Evolutionary conservation across 805 yeast species (phyloP).

Genomic region (Wickerhamomyces queroliae): DNA sequence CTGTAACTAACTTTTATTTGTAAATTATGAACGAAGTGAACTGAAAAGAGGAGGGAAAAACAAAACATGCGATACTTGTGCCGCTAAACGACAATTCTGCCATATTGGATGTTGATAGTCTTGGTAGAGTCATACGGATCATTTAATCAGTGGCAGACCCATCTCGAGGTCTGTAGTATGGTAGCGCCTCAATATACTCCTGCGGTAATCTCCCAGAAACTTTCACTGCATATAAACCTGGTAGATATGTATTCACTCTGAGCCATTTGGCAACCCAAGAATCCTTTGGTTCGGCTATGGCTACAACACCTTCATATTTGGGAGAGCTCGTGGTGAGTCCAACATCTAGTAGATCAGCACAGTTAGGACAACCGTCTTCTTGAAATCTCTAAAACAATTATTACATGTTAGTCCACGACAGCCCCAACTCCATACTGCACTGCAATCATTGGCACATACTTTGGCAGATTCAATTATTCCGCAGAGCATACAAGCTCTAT

Average conservation of each 20-base stretch:
- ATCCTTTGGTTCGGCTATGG: conserved; percentile 74
- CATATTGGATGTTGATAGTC: neutral
- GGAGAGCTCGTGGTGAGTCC: conserved; percentile 93
- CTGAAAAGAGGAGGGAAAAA: too few relatives aligned
- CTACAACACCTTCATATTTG: conserved; percentile 91
- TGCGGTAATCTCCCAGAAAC: conserved; percentile 89
- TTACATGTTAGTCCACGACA: neutral
- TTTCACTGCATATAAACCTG: conserved; percentile 91
- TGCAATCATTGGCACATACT: too few relatives aligned
- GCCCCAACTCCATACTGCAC: neutral
- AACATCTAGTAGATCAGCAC: conserved; percentile 81
- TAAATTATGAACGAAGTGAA: too few relatives aligned
- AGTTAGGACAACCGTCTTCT: conserved; percentile 90
- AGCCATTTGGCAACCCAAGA: conserved; percentile 98
- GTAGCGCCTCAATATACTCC: conserved; percentile 70
- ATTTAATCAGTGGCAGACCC: conserved; percentile 70
- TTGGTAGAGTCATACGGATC: too few relatives aligned
- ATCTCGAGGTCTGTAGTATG: conserved; percentile 88
- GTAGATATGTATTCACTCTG: conserved; percentile 79
- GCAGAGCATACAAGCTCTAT: conserved; percentile 94
- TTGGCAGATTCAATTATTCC: conserved; percentile 82
- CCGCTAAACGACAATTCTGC: too few relatives aligned
- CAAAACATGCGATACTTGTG: neutral
- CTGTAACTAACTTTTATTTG: too few relatives aligned
- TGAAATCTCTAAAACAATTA: conserved; percentile 46